phyloP scores from a whole-genome alignment of 192 early-diverging fungal genomes.

The Diversispora epigaea region DNA sequence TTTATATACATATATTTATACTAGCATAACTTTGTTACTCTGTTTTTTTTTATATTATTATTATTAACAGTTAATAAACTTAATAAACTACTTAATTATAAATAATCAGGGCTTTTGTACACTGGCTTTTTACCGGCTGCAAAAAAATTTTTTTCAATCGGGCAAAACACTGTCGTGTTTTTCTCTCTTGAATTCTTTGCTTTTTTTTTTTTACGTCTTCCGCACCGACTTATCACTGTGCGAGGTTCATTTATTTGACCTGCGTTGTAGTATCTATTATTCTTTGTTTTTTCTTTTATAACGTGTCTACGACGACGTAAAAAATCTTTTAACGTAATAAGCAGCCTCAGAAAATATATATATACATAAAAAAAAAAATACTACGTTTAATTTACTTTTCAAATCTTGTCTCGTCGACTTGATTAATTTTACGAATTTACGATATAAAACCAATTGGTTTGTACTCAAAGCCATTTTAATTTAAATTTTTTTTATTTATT shows the following conservation, averaged over 20 bases:
- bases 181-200: conserved; percentile 4
- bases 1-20: no score
- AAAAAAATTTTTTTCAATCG: conserved; percentile 6
- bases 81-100: not conserved
- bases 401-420: not conserved
- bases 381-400: not conserved
- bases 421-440: not conserved
- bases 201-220: conserved; percentile 13
- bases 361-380: not conserved
- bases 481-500: not conserved
- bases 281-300: not conserved
- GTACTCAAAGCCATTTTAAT: not conserved
- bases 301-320: not conserved
- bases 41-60: not conserved
- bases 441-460: not conserved
- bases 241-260: not conserved
- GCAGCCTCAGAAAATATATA: not conserved
- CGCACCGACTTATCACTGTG: not conserved
- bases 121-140: conserved; percentile 17
- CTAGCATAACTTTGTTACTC: not conserved
- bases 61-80: not conserved
- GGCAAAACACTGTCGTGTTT: conserved; percentile 12
- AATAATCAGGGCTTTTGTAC: not conserved
- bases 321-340: not conserved
- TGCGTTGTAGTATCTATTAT: not conserved